These are phyloP conservation scores for Diatrype stigma DNA, from an alignment of 2,329 filamentous ascomycete genomes.

Conservation along the genomic window DNA sequence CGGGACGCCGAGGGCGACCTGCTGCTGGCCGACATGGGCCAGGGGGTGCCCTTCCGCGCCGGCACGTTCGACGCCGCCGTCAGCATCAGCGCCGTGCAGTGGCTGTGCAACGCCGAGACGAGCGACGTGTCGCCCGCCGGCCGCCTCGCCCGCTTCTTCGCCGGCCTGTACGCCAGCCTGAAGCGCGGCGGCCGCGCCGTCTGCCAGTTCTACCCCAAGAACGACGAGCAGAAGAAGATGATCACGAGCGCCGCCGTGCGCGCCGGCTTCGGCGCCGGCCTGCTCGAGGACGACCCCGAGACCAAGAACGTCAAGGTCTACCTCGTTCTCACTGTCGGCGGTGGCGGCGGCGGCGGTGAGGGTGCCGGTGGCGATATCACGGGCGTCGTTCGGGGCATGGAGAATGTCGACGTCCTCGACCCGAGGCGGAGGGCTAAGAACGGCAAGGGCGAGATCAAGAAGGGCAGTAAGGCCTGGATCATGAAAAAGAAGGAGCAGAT, in stretches of 20 bases:
- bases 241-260: conserved; percentile 86
- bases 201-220: conserved; percentile 98
- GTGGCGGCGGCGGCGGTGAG: conserved; percentile 35
- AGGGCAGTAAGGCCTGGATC: conserved; percentile 83
- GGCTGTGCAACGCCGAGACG: conserved; percentile 93
- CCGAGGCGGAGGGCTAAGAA: conserved; percentile 49
- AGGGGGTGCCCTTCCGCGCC: conserved; percentile 88
- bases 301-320: conserved; percentile 98
- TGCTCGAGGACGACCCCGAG: conserved; percentile 90
- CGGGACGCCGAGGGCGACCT: conserved; percentile 89
- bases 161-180: conserved; percentile 81
- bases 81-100: conserved; percentile 93
- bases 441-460: conserved; percentile 57
- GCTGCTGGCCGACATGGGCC: conserved; percentile 91
- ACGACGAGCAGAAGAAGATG: conserved; percentile 86
- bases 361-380: conserved; percentile 74
- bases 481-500: conserved; percentile 87
- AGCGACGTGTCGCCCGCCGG: conserved; percentile 78
- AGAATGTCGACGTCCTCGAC: conserved; percentile 79
- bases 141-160: conserved; percentile 81
- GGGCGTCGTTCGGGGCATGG: conserved; percentile 83
- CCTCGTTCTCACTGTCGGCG: conserved; percentile 85
- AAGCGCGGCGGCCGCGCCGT: conserved; percentile 83
- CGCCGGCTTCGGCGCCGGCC: conserved; percentile 90
- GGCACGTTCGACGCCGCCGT: conserved; percentile 94